Percentiles rank a stretch among this genome's conserved stretches.
phyloP scores from a whole-genome alignment of 2,329 filamentous ascomycete species.

The Pseudocercospora fuligena region DNA sequence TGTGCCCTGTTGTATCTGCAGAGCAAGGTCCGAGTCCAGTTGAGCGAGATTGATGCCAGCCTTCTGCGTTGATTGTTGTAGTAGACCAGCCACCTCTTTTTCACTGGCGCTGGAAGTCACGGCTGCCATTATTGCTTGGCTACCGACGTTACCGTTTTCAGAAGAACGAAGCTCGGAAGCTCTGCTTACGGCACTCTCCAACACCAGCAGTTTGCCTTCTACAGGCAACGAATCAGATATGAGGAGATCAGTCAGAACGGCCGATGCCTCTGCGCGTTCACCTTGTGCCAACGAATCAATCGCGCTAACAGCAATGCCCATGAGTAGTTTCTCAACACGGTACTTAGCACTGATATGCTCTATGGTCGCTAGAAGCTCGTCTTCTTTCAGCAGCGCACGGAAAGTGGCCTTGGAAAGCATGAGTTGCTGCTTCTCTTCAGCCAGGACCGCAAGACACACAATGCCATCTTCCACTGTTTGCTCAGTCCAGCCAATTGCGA shows the following conservation, averaged over 20 bases:
- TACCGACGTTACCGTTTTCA: constrained; percentile 2
- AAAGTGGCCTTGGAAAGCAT: constrained; percentile 72
- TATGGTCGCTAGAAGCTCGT: constrained; percentile 64
- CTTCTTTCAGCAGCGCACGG: constrained; percentile 69
- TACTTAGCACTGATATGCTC: constrained; percentile 67
- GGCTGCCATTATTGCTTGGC: constrained; percentile 15
- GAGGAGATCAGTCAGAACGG: constrained; percentile 18
- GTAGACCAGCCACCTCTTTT: constrained; percentile 11
- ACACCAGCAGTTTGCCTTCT: constrained; percentile 14
- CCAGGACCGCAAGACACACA: constrained; percentile 78
- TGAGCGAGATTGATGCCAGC: constrained; percentile 13
- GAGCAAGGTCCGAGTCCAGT: constrained; percentile 23
- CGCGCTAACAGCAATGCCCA: constrained; percentile 71
- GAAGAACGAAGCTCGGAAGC: constrained; percentile 5
- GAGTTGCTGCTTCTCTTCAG: constrained; percentile 75
- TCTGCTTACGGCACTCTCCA: constrained; percentile 20
- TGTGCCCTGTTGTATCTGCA: constrained; percentile 19
- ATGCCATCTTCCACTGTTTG: constrained; percentile 76
- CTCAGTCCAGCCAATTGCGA: constrained; percentile 75
- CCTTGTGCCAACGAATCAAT: constrained; percentile 53
- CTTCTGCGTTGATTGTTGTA: constrained; percentile 18
- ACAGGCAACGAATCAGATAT: constrained; percentile 13
- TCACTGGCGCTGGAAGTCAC: constrained; percentile 12
- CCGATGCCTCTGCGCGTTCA: constrained; percentile 7
- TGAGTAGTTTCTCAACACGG: constrained; percentile 71